Conservation (phyloP, 2,329 filamentous ascomycete species). For the Leptosphaerulina australis region DNA sequence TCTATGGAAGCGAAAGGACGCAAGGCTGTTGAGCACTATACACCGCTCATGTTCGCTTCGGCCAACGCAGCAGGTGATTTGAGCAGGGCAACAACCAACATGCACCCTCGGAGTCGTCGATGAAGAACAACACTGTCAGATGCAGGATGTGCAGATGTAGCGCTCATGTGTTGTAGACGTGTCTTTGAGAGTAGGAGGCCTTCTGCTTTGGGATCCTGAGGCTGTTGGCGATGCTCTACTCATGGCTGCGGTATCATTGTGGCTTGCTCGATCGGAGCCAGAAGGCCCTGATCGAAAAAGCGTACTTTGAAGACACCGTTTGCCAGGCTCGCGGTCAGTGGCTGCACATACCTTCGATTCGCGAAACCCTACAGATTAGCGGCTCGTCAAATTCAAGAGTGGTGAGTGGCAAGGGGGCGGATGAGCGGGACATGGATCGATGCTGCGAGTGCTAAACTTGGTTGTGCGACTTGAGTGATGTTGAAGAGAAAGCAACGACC, state of each 20-base stretch:
- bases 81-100: conserved; percentile 22
- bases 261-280: conserved; percentile 21
- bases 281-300: conserved; percentile 19
- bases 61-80: conserved; percentile 21
- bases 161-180: conserved; percentile 7
- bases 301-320: conserved; percentile 25
- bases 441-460: background rate
- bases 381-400: conserved; percentile 26
- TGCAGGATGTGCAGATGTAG: conserved; percentile 35
- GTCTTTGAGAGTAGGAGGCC: conserved; percentile 16
- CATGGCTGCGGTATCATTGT: conserved; percentile 31
- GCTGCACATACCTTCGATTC: conserved; percentile 31
- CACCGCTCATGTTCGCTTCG: conserved; percentile 31
- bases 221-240: conserved; percentile 28
- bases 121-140: conserved; percentile 32
- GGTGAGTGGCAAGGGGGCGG: conserved; percentile 17
- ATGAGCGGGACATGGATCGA: conserved; percentile 9
- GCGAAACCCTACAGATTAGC: conserved; percentile 21
- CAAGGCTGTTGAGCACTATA: conserved; percentile 23
- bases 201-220: conserved; percentile 19
- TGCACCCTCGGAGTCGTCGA: conserved; percentile 18
- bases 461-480: conserved; percentile 13
- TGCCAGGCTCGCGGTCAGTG: conserved; percentile 32
- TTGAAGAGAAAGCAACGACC: conserved; percentile 3
- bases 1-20: conserved; percentile 17